Evolutionary conservation across 345 rosid species (phyloP), one percentile per base, ranked within the genome.

Genomic region (Ceriops tagal): DNA sequence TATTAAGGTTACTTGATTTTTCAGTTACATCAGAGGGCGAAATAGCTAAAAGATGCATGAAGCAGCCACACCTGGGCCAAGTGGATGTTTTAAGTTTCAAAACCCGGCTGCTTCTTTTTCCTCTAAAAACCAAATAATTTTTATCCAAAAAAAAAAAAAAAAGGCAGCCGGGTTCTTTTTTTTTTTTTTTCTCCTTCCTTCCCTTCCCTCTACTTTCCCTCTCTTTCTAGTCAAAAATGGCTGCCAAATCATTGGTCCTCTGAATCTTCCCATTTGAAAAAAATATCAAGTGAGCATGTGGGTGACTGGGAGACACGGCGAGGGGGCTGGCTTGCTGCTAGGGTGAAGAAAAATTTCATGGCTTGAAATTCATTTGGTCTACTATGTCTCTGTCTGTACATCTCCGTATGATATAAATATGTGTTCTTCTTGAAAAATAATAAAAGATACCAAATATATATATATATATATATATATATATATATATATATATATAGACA

Each of bases 371-470:
- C 61, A 53, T 57, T 68, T 56, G 46, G 64, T 77, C 78, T 71
- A 67, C 61, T 53, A n/a, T 64, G 49, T 66, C 67, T 75, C 72
- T 62, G 66, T 72, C 74, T 82, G 72, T 77, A 79, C 77, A 79
- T 64, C 76, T 61, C 60, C 60, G 61, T 69, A 21, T 61, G 37
- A 59, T 61, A 58, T 52, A 57, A 65, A 13, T 26, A 67, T 67
- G 31, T 28, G 58, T 58, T 49, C 51, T 20, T 31, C 19, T 22
- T 4, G 39, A 62, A 37, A 58, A 37, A 30, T 32, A 65, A 63
- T 24, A 49, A 28, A 58, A 24, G 16, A 34, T 34, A 15, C 51
- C 46, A 62, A 67, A 49, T 31, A 31, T 4, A 31, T 0, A 4
- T 5, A 31, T 31, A 31, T 31, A 5, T 31, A 60, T 4, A 62